Percentiles rank a stretch among this genome's conserved stretches.
phyloP scores from a whole-genome alignment of 2,329 filamentous ascomycete species.

The Aspergillus alliaceus region DNA sequence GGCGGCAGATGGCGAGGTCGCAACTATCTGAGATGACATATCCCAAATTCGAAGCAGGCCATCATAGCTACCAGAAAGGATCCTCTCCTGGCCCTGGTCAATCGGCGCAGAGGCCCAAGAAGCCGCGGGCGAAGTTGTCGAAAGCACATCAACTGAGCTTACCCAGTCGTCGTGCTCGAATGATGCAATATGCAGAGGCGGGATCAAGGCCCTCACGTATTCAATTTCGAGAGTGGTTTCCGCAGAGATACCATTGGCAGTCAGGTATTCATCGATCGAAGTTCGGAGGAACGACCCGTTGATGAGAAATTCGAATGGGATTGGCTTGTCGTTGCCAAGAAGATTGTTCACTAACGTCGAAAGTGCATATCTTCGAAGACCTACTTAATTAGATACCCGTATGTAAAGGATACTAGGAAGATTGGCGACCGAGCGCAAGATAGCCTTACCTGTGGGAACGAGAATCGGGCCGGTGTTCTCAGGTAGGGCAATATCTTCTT shows the following conservation, averaged over 20 bases:
- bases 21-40: slow-evolving; percentile 78
- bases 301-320: slow-evolving; percentile 82
- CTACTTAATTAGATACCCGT: slow-evolving; percentile 32
- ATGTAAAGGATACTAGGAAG: neutral
- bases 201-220: slow-evolving; percentile 88
- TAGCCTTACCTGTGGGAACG: slow-evolving; percentile 54
- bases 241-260: slow-evolving; percentile 79
- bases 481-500: slow-evolving; percentile 54
- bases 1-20: slow-evolving; percentile 66
- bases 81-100: slow-evolving; percentile 62
- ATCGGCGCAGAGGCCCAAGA: slow-evolving; percentile 54
- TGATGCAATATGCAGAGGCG: slow-evolving; percentile 82
- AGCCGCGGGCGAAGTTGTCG: slow-evolving; percentile 62
- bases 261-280: slow-evolving; percentile 87
- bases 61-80: slow-evolving; percentile 93
- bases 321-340: slow-evolving; percentile 53
- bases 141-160: slow-evolving; percentile 79
- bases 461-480: slow-evolving; percentile 57
- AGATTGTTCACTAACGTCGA: slow-evolving; percentile 65
- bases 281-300: slow-evolving; percentile 90
- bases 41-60: slow-evolving; percentile 88
- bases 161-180: slow-evolving; percentile 99
- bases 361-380: slow-evolving; percentile 58
- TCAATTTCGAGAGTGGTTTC: slow-evolving; percentile 86
- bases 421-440: neutral